These are phyloP conservation scores for Cercospora sp. DNA, from an alignment of 2,329 filamentous ascomycete genomes.

Conservation along the genomic window DNA sequence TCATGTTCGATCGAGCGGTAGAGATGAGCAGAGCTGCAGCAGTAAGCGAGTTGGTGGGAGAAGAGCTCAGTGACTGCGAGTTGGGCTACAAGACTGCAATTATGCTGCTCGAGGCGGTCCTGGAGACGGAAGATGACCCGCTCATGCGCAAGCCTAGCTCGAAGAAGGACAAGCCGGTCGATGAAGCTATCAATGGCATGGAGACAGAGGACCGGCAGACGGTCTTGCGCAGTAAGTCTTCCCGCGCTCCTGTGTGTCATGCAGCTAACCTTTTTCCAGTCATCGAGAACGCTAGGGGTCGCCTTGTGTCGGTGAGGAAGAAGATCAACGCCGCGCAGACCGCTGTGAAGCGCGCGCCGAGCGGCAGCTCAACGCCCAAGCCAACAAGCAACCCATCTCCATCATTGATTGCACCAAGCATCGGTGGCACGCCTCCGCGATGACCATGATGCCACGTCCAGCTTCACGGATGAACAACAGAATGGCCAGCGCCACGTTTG, in stretches of 20 bases:
- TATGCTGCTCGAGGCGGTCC: conserved; percentile 88
- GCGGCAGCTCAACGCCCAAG: conserved; percentile 25
- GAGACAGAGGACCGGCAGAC: conserved; percentile 72
- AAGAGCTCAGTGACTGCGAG: conserved; percentile 83
- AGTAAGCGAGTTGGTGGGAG: conserved; percentile 91
- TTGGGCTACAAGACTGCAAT: conserved; percentile 92
- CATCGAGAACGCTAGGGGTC: conserved; percentile 47
- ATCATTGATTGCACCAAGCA: conserved; percentile 17
- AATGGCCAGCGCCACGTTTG: conserved; percentile 1
- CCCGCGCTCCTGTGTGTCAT: background rate
- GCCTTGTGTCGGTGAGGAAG: conserved; percentile 47
- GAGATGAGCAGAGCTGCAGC: conserved; percentile 96
- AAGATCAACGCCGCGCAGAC: conserved; percentile 47
- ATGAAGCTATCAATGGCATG: conserved; percentile 53
- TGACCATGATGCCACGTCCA: conserved; percentile 6
- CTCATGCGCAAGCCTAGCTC: conserved; percentile 47
- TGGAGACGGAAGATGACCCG: conserved; percentile 74
- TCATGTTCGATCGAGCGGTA: conserved; percentile 96
- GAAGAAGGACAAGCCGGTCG: conserved; percentile 50
- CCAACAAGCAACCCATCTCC: conserved; percentile 21
- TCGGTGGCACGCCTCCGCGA: conserved; percentile 26
- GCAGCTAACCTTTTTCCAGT: conserved; percentile 41
- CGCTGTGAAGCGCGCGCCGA: conserved; percentile 30
- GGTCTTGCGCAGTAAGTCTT: conserved; percentile 70
- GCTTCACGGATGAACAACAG: background rate